Conservation (phyloP, 1,139 yeast species). For the Maudiozyma humilis region DNA sequence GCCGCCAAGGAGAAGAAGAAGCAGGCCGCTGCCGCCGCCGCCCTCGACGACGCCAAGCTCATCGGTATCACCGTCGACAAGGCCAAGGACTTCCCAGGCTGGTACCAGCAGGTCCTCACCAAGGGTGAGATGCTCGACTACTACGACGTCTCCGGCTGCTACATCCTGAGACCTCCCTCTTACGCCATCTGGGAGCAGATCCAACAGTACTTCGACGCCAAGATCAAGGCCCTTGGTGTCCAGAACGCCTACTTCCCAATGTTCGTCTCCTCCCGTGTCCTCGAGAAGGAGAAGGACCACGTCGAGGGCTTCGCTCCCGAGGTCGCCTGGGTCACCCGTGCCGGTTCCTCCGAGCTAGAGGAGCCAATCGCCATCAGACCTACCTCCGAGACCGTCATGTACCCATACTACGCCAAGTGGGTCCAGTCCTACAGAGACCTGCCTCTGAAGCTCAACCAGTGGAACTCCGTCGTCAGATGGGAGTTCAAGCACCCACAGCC, state of each 20-base stretch:
- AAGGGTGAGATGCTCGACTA: constrained; percentile 98
- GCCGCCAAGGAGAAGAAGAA: constrained; percentile 18
- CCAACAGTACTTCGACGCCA: constrained; percentile 74
- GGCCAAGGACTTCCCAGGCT: constrained; percentile 81
- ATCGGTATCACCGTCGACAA: constrained; percentile 96
- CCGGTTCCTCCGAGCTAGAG: constrained; percentile 88
- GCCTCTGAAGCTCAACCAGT: constrained; percentile 92
- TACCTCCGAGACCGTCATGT: constrained; percentile 98
- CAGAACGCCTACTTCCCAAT: constrained; percentile 95
- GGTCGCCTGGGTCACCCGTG: constrained; percentile 98
- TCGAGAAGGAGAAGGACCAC: constrained; percentile 97
- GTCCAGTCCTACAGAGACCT: constrained; percentile 95
- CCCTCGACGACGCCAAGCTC: constrained; percentile 79
- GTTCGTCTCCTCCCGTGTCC: constrained; percentile 88
- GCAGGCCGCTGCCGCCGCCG: too few relatives aligned
- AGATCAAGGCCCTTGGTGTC: constrained; percentile 83
- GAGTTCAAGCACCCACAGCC: constrained; percentile 99
- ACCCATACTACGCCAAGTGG: constrained; percentile 99
- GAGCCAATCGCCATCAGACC: constrained; percentile 99
- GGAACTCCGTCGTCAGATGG: constrained; percentile 99
- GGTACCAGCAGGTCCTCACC: constrained; percentile 94
- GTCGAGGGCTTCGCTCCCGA: constrained; percentile 99
- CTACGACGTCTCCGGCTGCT: constrained; percentile 98
- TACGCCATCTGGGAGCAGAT: constrained; percentile 92
- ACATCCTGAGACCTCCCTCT: constrained; percentile 93